These are phyloP conservation scores for Dipteronia dyeriana DNA, from an alignment of 345 rosid genomes.

Conservation along the genomic window DNA sequence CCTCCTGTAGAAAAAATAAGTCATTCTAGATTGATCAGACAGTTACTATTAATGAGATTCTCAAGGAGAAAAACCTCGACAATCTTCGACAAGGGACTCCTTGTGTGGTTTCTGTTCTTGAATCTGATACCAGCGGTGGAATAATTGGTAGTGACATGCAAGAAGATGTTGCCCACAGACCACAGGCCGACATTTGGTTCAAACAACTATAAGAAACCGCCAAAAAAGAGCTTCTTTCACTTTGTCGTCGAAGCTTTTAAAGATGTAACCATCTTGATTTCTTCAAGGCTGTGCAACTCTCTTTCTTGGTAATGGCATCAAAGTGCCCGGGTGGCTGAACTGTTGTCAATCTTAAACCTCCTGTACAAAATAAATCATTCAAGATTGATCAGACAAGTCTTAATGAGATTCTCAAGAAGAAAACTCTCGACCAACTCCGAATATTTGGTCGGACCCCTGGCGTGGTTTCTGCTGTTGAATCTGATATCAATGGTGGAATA, in stretches of 20 bases:
- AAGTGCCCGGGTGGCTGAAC: conserved; percentile 37
- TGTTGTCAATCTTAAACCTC: background rate
- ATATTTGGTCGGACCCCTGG: conserved; percentile 22
- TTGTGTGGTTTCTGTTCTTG: conserved; percentile 21
- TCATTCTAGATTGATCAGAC: conserved; percentile 20
- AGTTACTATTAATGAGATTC: conserved; percentile 20
- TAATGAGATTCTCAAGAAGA: conserved; percentile 20
- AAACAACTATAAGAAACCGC: conserved; percentile 38
- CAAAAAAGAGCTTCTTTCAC: conserved; percentile 21
- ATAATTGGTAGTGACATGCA: conserved; percentile 17
- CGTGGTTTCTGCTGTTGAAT: conserved; percentile 24
- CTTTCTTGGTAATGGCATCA: conserved; percentile 31
- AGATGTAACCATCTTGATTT: conserved; percentile 28
- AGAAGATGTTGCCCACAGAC: conserved; percentile 28
- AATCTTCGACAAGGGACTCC: conserved; percentile 16
- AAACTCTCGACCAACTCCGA: conserved; percentile 11
- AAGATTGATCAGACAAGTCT: conserved; percentile 22
- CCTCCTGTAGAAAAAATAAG: background rate
- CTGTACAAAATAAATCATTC: conserved; percentile 9
- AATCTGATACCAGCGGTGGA: conserved; percentile 19
- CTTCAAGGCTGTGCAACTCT: conserved; percentile 27
- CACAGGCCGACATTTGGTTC: conserved; percentile 28
- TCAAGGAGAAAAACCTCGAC: conserved; percentile 21
- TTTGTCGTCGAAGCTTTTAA: conserved; percentile 29
- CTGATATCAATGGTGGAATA: conserved; percentile 24